These are phyloP conservation scores for Ophiocordyceps sinensis DNA, from an alignment of 2,329 filamentous ascomycete species.

Conservation along the genomic window DNA sequence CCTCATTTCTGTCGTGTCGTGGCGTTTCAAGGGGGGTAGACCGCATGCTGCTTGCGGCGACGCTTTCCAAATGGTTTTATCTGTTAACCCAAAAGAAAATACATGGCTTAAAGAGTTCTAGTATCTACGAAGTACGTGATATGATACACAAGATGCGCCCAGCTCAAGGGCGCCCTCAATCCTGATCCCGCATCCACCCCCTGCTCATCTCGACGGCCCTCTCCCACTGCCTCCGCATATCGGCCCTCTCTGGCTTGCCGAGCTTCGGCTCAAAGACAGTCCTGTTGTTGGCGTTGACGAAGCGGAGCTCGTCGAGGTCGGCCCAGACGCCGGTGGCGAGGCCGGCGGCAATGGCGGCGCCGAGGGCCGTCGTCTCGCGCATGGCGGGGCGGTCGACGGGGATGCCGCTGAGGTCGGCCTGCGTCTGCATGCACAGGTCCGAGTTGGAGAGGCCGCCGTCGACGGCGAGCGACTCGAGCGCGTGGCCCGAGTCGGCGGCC, in stretches of 20 bases:
- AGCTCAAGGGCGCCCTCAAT: background rate
- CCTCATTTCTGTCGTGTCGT: too few relatives aligned
- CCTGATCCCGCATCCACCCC: slow-evolving; percentile 30
- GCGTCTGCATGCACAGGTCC: slow-evolving; percentile 80
- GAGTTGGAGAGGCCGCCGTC: slow-evolving; percentile 86
- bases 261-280: slow-evolving; percentile 58
- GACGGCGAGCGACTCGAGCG: slow-evolving; percentile 61
- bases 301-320: slow-evolving; percentile 56
- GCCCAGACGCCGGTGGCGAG: slow-evolving; percentile 70
- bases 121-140: too few relatives aligned
- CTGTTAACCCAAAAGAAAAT: too few relatives aligned
- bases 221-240: slow-evolving; percentile 37
- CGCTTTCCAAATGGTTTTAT: too few relatives aligned
- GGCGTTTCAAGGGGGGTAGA: too few relatives aligned
- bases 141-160: too few relatives aligned
- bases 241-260: slow-evolving; percentile 21
- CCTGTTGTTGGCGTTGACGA: slow-evolving; percentile 56
- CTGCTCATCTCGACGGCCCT: slow-evolving; percentile 44
- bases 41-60: too few relatives aligned
- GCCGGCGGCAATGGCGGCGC: slow-evolving; percentile 80
- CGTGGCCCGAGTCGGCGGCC: slow-evolving; percentile 70
- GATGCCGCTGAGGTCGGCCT: slow-evolving; percentile 73
- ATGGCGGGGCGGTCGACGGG: slow-evolving; percentile 73
- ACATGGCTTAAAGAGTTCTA: too few relatives aligned
- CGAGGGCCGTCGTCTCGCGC: slow-evolving; percentile 81